phyloP scores from a whole-genome alignment of 2,329 filamentous ascomycete species.

The Alternaria angustiovoidea region DNA sequence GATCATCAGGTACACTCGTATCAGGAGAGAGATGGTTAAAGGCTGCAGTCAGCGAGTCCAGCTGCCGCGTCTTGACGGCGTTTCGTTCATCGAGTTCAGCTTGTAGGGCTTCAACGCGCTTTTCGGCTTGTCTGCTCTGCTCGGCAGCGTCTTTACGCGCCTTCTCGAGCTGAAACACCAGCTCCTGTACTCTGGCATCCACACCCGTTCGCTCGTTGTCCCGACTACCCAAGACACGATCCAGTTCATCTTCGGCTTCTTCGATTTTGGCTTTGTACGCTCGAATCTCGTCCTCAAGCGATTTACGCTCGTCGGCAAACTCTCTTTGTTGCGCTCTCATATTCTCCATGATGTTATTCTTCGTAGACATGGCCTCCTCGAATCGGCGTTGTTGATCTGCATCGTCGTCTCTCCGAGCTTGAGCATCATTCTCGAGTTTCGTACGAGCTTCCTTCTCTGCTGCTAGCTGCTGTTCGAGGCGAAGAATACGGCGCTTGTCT shows the following conservation, averaged over 20 bases:
- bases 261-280: constrained; percentile 79
- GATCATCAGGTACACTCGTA: constrained; percentile 47
- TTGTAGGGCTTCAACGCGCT: constrained; percentile 61
- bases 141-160: constrained; percentile 60
- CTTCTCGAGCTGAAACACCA: constrained; percentile 76
- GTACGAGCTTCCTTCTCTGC: constrained; percentile 74
- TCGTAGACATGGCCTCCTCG: constrained; percentile 88
- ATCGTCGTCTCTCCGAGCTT: constrained; percentile 62
- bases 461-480: constrained; percentile 80
- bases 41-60: constrained; percentile 42
- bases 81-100: constrained; percentile 64
- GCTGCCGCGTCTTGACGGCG: constrained; percentile 44
- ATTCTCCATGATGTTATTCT: constrained; percentile 92
- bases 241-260: constrained; percentile 90
- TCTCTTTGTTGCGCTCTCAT: constrained; percentile 91
- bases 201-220: constrained; percentile 80
- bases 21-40: constrained; percentile 51
- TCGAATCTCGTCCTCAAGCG: constrained; percentile 81
- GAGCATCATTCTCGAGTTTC: constrained; percentile 74
- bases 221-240: constrained; percentile 80
- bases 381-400: constrained; percentile 72
- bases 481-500: constrained; percentile 67
- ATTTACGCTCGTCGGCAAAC: constrained; percentile 84
- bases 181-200: constrained; percentile 71
- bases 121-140: constrained; percentile 56